Base-by-base conservation (phyloP, 2,329 filamentous ascomycete species). In the Hypoxylon rubiginosum region DNA sequence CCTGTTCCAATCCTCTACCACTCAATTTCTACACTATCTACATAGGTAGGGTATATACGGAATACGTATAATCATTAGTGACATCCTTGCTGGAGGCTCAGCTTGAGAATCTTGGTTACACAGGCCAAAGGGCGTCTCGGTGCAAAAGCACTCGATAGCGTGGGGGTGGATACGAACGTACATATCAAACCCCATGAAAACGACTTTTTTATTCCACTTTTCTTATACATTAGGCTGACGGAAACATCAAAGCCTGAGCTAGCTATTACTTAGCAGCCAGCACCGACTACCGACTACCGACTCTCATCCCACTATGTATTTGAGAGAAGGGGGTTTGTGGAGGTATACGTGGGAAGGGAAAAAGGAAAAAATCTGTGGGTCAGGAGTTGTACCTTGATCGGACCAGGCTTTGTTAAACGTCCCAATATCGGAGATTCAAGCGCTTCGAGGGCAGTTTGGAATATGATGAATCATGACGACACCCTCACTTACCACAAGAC, bases 321-420 rank as follows among this genome's bases (percentile, higher is more conserved):
- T 60, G 28, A 64, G 52, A 64, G 61, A 51, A 54, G 58, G 49
- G 68, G 62, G 61, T 62, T 34, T 69, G 66, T 61, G 68, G 68
- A 68, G 68, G 66, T 66, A 66, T 68, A 68, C 66, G 66, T 70
- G 66, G 66, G 62, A 28, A 54, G 52, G 36, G 55, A 56, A 63
- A 39, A 58, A 52, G 58, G 24, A 56, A 53, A 32, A 59, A 32
- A 45, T 60, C 58, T 57, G 58, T 41, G 64, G 64, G 67, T 65
- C 67, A 65, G 52, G 52, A 67, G 67, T n/a, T 64, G 62, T 65
- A 30, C 28, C 28, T 30, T 30, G 46, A 61, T 52, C 45, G 36
- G 49, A 6, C 17, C 7, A 43, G 39, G n/a, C 53, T 58, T 57
- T 24, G 21, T 49, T 43, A 32, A 41, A 26, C 17, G 36, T 63